These are phyloP conservation scores for Capsicum chinense DNA, from an alignment of 257 asterid genomes.

Conservation along the genomic window DNA sequence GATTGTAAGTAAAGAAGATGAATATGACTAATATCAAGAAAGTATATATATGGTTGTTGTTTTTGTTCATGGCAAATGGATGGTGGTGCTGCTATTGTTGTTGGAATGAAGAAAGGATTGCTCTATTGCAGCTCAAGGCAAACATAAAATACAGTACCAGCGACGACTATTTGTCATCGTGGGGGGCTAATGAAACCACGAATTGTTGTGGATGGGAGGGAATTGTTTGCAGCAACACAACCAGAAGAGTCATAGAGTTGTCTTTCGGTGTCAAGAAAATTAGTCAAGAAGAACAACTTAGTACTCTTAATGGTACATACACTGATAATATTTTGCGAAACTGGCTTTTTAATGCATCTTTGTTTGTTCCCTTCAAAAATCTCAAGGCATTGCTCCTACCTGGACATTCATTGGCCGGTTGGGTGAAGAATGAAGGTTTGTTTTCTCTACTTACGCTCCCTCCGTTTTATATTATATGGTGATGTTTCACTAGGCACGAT, in stretches of 20 bases:
- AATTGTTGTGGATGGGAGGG: conserved; percentile 28
- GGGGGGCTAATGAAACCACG: not conserved
- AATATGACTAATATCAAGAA: not conserved
- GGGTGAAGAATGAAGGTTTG: conserved; percentile 29
- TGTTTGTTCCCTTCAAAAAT: conserved; percentile 16
- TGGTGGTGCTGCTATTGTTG: conserved; percentile 25
- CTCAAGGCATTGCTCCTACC: conserved; percentile 13
- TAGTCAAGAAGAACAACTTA: not conserved
- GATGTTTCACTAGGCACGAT: not conserved
- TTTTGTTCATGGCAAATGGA: conserved; percentile 19
- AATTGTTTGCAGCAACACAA: not conserved
- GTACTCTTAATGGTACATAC: too few species aligned
- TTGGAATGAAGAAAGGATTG: conserved; percentile 28
- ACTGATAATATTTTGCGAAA: not conserved
- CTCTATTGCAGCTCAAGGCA: conserved; percentile 24
- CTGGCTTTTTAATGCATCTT: conserved; percentile 31
- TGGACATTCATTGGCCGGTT: not conserved
- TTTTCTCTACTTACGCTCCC: not conserved
- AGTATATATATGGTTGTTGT: conserved; percentile 2
- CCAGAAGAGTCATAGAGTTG: not conserved
- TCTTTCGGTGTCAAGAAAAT: not conserved
- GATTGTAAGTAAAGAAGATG: not conserved
- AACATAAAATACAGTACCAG: not conserved
- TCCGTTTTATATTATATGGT: not conserved
- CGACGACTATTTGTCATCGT: not conserved